Percentiles rank a stretch among this genome's conserved stretches.
Conservation (phyloP, 176 grass and related monocot genomes). For the Olyra latifolia region DNA sequence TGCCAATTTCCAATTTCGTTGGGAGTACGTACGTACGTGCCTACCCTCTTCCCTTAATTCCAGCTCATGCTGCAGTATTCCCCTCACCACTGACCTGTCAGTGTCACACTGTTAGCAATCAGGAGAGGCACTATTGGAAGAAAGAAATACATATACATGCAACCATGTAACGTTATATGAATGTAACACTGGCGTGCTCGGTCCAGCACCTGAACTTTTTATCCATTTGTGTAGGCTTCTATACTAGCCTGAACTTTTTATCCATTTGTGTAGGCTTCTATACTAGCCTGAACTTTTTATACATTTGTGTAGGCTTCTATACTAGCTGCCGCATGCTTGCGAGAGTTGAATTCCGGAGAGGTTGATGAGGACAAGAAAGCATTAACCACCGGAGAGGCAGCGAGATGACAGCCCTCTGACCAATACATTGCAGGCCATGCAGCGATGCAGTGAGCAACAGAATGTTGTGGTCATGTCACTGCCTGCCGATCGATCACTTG, state of each 20-base stretch:
- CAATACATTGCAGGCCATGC: not conserved
- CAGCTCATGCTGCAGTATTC: not conserved
- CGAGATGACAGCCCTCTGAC: constrained; percentile 38
- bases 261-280: not conserved
- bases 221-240: not conserved
- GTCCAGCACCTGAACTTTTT: not conserved
- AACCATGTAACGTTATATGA: not conserved
- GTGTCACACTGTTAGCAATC: not conserved
- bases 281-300: not conserved
- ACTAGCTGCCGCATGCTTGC: not conserved
- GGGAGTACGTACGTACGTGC: not conserved
- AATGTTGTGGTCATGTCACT: constrained; percentile 32
- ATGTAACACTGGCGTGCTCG: too few relatives aligned
- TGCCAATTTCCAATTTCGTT: not conserved
- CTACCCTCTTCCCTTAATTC: constrained; percentile 2
- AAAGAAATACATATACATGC: not conserved
- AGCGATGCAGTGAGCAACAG: constrained; percentile 27
- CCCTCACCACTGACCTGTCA: not conserved
- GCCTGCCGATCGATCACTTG: constrained; percentile 9
- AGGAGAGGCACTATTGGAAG: not conserved
- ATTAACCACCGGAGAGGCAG: constrained; percentile 17
- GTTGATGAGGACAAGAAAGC: constrained; percentile 10
- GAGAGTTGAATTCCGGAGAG: not conserved
- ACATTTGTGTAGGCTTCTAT: constrained; percentile 1
- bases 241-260: not conserved